Base-by-base conservation (phyloP, 495 filamentous ascomycete species). In the Rusavskia elegans region DNA sequence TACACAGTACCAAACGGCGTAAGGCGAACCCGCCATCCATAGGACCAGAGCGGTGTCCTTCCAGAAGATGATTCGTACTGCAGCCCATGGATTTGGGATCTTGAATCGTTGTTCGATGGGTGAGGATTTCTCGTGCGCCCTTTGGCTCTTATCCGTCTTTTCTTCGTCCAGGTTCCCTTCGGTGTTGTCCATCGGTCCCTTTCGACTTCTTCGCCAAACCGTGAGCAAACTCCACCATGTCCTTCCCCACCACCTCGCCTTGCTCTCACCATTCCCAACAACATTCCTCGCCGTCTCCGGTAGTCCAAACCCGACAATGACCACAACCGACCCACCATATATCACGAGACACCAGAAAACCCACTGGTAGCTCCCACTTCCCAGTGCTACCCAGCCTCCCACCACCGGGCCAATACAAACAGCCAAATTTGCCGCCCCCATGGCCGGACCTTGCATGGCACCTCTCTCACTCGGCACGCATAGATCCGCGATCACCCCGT, bases 281-380 rank as follows among this genome's bases (percentile, higher is more conserved):
- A 89, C 76, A 16, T 77, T 82, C 5, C 84, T 69, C 48, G 75
- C 76, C 6, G 83, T 88, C 64, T 87, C 84, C 1, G 83, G 83
- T 14, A 85, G 68, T 7, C 68, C 56, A 38, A 84, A 32, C 14
- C 71, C 49, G 53, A 77, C 79, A 4, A 74, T 61, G 4, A 63
- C 39, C 30, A 69, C 32, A 46, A 65, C 61, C 0, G 53, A 48
- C 3, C 63, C 64, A n/a, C 53, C 53, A n/a, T 56, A 54, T 9
- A 59, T 51, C 1, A 56, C 35, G 0, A 55, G 32, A 10, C 48
- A 54, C 54, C 57, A 60, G 40, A 61, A 61, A 1, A 55, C 54
- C 57, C 54, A 57, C 42, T 29, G 42, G 23, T 30, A 55, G 44
- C 53, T 45, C 8, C 52, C 53, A 50, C 42, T 53, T 0, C 32